Evolutionary conservation across 2,329 filamentous ascomycete species (phyloP).

Genomic region (Monosporascus sp.): DNA sequence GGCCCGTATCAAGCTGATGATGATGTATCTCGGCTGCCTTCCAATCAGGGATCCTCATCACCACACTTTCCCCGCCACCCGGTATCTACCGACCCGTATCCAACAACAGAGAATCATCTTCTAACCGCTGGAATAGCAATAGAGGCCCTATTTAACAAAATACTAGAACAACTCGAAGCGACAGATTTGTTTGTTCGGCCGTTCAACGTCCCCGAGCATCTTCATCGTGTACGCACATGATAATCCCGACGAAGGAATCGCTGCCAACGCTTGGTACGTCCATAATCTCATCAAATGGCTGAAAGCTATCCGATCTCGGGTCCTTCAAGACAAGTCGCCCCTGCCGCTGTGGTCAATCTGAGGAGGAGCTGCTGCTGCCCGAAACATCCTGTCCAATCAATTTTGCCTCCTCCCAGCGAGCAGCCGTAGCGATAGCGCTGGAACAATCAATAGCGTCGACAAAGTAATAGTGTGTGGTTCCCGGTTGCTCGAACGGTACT

Average conservation of each 20-base stretch:
- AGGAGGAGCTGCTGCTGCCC: background rate
- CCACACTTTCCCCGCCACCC: too few species aligned
- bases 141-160: too few species aligned
- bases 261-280: slow-evolving; percentile 2
- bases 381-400: slow-evolving; percentile 5
- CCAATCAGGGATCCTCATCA: too few species aligned
- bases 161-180: background rate
- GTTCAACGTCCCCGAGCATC: slow-evolving; percentile 1
- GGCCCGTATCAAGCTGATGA: too few species aligned
- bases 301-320: background rate
- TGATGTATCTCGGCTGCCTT: too few species aligned
- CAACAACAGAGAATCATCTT: too few species aligned
- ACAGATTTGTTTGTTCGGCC: slow-evolving; percentile 2
- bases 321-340: slow-evolving; percentile 2
- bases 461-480: slow-evolving; percentile 7
- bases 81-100: too few species aligned
- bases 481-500: slow-evolving; percentile 4
- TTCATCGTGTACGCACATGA: slow-evolving; percentile 12
- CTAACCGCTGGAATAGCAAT: too few species aligned
- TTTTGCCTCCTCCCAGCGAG: slow-evolving; percentile 1
- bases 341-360: background rate
- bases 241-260: background rate
- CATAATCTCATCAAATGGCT: slow-evolving; percentile 1
- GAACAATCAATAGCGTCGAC: background rate
- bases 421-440: background rate